A percentile compares a stretch with the other conserved stretches of the same genome.
phyloP scores from a whole-genome alignment of 345 rosid genomes.

The Salix purpurea region DNA sequence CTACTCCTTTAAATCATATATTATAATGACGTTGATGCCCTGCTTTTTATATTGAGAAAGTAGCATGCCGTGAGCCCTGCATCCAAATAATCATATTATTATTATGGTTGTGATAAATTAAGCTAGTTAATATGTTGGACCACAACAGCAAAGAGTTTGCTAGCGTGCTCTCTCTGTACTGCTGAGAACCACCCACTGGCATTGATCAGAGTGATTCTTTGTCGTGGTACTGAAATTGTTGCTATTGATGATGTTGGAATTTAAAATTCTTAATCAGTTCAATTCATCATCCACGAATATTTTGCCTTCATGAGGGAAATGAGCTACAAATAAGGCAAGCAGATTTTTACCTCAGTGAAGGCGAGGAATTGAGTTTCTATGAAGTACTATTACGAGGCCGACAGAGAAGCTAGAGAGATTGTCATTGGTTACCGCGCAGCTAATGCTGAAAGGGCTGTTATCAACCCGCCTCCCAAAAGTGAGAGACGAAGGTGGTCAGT shows the following conservation, averaged over 20 bases:
- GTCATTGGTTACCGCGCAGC: slow-evolving; percentile 57
- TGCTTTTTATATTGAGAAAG: no score
- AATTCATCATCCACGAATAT: neutral
- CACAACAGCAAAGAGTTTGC: neutral
- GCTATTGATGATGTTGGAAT: neutral
- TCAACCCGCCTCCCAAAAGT: slow-evolving; percentile 51
- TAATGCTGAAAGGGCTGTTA: slow-evolving; percentile 55
- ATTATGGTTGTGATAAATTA: neutral
- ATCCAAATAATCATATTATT: no score
- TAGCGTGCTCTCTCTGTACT: neutral
- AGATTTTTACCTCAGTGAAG: slow-evolving; percentile 47
- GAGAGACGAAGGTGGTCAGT: slow-evolving; percentile 32
- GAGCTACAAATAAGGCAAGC: slow-evolving; percentile 67
- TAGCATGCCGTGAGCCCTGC: no score
- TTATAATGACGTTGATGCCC: no score
- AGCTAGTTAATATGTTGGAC: neutral
- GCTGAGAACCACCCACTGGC: neutral
- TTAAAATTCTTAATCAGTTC: neutral
- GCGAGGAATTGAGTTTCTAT: slow-evolving; percentile 60
- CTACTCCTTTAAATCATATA: neutral
- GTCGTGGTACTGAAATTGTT: neutral
- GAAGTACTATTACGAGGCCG: slow-evolving; percentile 53
- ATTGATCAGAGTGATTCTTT: neutral
- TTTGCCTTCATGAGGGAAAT: slow-evolving; percentile 45
- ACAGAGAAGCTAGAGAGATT: slow-evolving; percentile 57